Evolutionary conservation across 768 basidiomycete species (phyloP).

Genomic region (Panaeolus cyanescens): DNA sequence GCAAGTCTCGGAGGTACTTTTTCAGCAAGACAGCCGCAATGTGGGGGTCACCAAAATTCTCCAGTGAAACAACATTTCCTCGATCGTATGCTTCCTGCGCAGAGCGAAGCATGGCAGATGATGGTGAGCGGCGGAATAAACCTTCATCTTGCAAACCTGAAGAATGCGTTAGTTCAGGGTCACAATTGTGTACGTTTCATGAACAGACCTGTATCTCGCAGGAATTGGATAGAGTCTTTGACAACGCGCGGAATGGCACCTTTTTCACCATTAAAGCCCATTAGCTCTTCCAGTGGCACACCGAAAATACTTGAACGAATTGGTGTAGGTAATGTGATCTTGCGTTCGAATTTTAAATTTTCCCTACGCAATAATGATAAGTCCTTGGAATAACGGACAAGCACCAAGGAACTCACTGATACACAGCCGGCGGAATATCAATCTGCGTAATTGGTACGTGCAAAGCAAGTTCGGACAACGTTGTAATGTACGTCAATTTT

Average conservation of each 20-base stretch:
- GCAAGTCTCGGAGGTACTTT: conserved; percentile 82
- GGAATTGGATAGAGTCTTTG: conserved; percentile 70
- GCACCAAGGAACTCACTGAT: conserved; percentile 55
- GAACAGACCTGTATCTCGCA: conserved; percentile 57
- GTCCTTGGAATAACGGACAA: not conserved
- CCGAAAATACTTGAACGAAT: conserved; percentile 71
- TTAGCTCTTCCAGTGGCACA: conserved; percentile 78
- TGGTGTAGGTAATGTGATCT: conserved; percentile 66
- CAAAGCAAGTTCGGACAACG: conserved; percentile 75
- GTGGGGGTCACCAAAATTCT: conserved; percentile 76
- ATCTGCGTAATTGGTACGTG: conserved; percentile 87
- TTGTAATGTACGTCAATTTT: conserved; percentile 76
- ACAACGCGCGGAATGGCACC: conserved; percentile 81
- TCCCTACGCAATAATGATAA: conserved; percentile 53
- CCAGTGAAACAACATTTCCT: conserved; percentile 72
- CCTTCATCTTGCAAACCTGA: conserved; percentile 73
- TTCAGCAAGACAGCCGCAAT: conserved; percentile 85
- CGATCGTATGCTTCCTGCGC: conserved; percentile 86
- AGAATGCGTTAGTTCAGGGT: conserved; percentile 12
- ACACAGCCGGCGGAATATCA: conserved; percentile 80
- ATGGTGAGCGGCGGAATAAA: conserved; percentile 81
- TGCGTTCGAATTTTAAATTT: conserved; percentile 72
- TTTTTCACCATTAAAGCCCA: conserved; percentile 84
- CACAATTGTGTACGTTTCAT: conserved; percentile 12
- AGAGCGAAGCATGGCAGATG: conserved; percentile 65